phyloP scores from a whole-genome alignment of 176 grass and related monocot genomes.

The Carex cristatella region DNA sequence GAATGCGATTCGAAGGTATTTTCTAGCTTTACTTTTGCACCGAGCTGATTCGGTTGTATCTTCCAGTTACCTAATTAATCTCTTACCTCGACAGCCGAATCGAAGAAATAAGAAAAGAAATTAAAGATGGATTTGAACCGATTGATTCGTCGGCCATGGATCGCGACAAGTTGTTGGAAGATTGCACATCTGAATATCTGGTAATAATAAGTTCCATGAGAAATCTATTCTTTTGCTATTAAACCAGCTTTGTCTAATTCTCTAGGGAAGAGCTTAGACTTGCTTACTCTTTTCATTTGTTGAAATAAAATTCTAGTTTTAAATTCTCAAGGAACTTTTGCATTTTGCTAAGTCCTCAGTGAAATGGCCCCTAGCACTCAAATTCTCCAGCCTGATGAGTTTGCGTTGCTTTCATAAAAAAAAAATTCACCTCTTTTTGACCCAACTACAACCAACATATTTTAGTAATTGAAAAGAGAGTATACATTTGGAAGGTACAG shows the following conservation, averaged over 20 bases:
- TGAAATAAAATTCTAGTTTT: not conserved
- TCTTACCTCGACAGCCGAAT: constrained; percentile 44
- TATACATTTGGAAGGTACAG: too few species aligned
- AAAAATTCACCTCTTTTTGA: too few species aligned
- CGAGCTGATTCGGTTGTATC: not conserved
- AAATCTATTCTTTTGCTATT: not conserved
- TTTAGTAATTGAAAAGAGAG: too few species aligned
- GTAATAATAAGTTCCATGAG: constrained; percentile 3
- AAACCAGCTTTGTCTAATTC: not conserved
- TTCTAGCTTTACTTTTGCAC: not conserved
- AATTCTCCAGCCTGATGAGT: not conserved
- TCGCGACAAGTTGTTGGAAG: constrained; percentile 17
- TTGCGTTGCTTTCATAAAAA: not conserved
- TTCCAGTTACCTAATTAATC: not conserved
- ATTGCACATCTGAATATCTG: constrained; percentile 31
- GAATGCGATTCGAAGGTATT: constrained; percentile 45
- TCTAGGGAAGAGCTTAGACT: not conserved
- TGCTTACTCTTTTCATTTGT: not conserved
- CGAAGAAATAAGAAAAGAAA: constrained; percentile 30
- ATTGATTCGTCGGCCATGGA: not conserved
- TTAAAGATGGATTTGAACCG: constrained; percentile 5
- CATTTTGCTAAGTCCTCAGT: not conserved
- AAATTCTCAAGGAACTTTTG: not conserved
- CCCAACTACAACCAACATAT: too few species aligned
- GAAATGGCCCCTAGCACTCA: not conserved